phyloP scores from a whole-genome alignment of 1,139 yeast species.

The Diutina catenulata region DNA sequence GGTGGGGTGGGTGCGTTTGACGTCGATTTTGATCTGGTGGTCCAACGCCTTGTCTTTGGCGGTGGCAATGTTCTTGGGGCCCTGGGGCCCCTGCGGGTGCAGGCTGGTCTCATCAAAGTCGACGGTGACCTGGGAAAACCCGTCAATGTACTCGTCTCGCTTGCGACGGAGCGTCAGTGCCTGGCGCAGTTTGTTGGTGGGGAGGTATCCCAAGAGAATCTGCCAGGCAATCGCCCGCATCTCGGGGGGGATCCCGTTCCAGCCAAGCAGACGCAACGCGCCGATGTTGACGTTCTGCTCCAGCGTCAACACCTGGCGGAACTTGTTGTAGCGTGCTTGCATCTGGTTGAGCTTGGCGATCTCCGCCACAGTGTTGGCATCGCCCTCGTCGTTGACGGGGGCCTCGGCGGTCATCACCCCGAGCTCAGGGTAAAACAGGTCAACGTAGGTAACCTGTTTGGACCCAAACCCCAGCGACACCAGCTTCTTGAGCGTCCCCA shows the following conservation, averaged over 20 bases:
- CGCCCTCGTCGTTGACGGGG: conserved; percentile 13
- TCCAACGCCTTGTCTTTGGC: conserved; percentile 64
- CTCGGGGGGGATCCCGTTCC: conserved; percentile 89
- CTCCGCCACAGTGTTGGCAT: conserved; percentile 27
- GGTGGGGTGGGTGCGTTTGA: conserved; percentile 88
- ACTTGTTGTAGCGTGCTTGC: conserved; percentile 52
- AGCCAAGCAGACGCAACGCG: conserved; percentile 66
- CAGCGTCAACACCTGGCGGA: conserved; percentile 49
- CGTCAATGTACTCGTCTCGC: conserved; percentile 77
- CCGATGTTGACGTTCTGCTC: conserved; percentile 33
- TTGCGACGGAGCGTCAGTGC: conserved; percentile 60
- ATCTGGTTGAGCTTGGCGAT: conserved; percentile 46
- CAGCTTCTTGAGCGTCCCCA: too few relatives aligned
- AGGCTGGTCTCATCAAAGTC: conserved; percentile 32
- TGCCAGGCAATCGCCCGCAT: conserved; percentile 87
- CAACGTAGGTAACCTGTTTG: too few relatives aligned
- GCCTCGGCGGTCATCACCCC: not conserved
- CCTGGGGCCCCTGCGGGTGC: conserved; percentile 9
- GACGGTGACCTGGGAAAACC: conserved; percentile 29
- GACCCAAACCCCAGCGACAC: not conserved
- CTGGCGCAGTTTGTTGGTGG: conserved; percentile 73
- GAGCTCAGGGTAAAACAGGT: conserved; percentile 4
- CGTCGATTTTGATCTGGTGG: conserved; percentile 94
- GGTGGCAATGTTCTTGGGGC: conserved; percentile 23
- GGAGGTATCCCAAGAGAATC: conserved; percentile 75